phyloP scores from a whole-genome alignment of 805 yeast genomes.

The Ogataea paraovalis region DNA sequence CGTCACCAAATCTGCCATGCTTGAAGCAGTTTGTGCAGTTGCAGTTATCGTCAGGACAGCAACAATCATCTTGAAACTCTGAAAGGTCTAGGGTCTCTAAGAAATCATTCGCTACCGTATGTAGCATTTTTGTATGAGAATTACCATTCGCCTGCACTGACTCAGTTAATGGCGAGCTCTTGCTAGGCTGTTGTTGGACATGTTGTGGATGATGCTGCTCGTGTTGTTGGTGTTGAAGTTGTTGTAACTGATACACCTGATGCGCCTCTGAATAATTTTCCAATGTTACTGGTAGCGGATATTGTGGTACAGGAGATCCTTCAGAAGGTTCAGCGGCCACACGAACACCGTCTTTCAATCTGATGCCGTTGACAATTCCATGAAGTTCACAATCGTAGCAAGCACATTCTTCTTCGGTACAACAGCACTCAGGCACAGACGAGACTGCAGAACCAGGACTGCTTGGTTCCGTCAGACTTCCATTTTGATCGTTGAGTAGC shows the following conservation, averaged over 20 bases:
- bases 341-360: slow-evolving; percentile 26
- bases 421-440: slow-evolving; percentile 24
- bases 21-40: slow-evolving; percentile 30
- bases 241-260: not conserved
- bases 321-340: slow-evolving; percentile 12
- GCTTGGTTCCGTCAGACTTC: not conserved
- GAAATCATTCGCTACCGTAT: slow-evolving; percentile 18
- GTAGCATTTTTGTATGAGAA: slow-evolving; percentile 2
- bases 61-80: slow-evolving; percentile 26
- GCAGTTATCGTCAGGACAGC: slow-evolving; percentile 31
- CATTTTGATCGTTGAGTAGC: not conserved
- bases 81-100: slow-evolving; percentile 18
- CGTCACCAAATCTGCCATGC: slow-evolving; percentile 26
- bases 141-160: not conserved
- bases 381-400: slow-evolving; percentile 34
- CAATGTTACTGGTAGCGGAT: not conserved
- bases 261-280: not conserved
- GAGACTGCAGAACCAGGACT: slow-evolving; percentile 3
- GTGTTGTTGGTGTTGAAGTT: not conserved
- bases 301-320: slow-evolving; percentile 1
- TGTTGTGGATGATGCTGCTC: not conserved
- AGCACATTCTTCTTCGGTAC: slow-evolving; percentile 30
- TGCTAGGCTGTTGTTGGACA: not conserved
- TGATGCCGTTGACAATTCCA: slow-evolving; percentile 30
- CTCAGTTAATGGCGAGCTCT: not conserved